Evolutionary conservation across 2,329 filamentous ascomycete species (phyloP).

Genomic region (Calonectria henricotiae): DNA sequence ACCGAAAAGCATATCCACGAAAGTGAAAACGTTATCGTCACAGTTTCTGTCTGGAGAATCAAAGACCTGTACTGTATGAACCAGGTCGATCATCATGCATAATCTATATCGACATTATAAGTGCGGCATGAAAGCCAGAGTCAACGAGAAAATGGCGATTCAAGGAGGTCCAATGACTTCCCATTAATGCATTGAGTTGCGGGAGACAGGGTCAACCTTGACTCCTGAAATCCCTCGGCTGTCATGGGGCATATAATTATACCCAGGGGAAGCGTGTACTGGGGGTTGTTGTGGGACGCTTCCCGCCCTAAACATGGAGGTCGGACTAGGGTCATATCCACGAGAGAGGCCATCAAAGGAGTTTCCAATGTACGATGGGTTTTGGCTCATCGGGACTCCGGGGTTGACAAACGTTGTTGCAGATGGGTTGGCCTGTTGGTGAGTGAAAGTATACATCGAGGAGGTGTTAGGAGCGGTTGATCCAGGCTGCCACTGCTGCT

Average conservation of each 20-base stretch:
- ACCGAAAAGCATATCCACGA: conserved; percentile 26
- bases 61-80: conserved; percentile 54
- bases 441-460: conserved; percentile 65
- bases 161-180: conserved; percentile 16
- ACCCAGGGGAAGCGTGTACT: conserved; percentile 55
- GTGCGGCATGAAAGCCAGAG: conserved; percentile 37
- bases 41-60: conserved; percentile 32
- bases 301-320: conserved; percentile 56
- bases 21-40: conserved; percentile 36
- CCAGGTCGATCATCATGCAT: conserved; percentile 49
- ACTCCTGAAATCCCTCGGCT: conserved; percentile 54
- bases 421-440: conserved; percentile 57
- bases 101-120: conserved; percentile 45
- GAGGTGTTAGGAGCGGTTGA: conserved; percentile 62
- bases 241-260: conserved; percentile 58
- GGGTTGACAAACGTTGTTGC: conserved; percentile 55
- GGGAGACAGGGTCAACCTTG: conserved; percentile 54
- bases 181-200: conserved; percentile 52
- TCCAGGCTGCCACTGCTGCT: conserved; percentile 63
- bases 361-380: conserved; percentile 55
- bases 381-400: conserved; percentile 55
- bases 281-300: conserved; percentile 52
- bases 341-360: conserved; percentile 58
- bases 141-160: conserved; percentile 25
- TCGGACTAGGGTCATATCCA: conserved; percentile 55